These are phyloP conservation scores for Casuarina glauca DNA, from an alignment of 306 rosid genomes.

Conservation along the genomic window DNA sequence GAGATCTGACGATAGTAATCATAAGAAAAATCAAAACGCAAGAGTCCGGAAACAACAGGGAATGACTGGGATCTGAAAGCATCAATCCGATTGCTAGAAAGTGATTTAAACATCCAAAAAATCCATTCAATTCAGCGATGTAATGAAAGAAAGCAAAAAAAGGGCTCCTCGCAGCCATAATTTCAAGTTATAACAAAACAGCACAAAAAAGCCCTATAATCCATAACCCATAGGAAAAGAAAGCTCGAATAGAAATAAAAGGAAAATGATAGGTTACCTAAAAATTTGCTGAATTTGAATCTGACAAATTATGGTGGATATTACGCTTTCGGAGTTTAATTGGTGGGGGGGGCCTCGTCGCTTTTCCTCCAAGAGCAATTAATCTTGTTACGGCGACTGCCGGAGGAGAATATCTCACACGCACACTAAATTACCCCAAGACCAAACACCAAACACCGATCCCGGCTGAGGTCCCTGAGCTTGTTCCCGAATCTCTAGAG, in stretches of 20 bases:
- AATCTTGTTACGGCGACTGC: not conserved
- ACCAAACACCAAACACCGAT: not conserved
- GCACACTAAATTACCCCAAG: not conserved
- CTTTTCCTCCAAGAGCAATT: no score
- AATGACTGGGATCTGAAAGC: slow-evolving; percentile 8
- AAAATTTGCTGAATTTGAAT: not conserved
- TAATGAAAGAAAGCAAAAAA: not conserved
- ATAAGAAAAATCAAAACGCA: not conserved
- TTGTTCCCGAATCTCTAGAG: not conserved
- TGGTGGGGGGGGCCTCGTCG: not conserved
- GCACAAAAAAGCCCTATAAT: not conserved
- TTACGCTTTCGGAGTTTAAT: not conserved
- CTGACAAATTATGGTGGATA: not conserved
- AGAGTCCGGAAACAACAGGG: not conserved
- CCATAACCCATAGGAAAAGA: not conserved
- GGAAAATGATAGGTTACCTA: not conserved
- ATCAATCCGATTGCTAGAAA: not conserved
- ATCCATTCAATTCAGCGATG: not conserved
- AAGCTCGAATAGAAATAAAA: not conserved
- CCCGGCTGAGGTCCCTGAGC: not conserved
- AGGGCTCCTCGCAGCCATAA: not conserved
- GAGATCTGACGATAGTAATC: not conserved
- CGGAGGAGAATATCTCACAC: not conserved
- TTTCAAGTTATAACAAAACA: not conserved
- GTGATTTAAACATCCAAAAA: not conserved